Evolutionary conservation across 768 basidiomycete species (phyloP), one percentile per base, ranked within the genome.

Genomic region (Xerocomus spinulosus): DNA sequence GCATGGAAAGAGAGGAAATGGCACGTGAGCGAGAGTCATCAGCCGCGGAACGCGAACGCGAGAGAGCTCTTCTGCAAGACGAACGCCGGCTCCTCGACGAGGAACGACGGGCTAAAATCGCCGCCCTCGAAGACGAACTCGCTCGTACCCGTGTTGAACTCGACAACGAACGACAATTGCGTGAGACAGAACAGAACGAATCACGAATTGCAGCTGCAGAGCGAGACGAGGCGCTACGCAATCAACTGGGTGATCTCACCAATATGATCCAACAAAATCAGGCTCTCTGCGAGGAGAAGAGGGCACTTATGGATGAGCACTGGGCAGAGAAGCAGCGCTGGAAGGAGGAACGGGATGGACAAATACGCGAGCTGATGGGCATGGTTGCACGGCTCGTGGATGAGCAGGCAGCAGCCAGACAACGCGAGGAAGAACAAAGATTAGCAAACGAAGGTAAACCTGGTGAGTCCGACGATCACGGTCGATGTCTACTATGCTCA

Each of bases 241-340:
- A 63, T 32, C 87, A 89, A 54, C 64, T 92, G 13, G 68, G 62
- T 5, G 87, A 91, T 50, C 78, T 92, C 53, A 83, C 88, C 1
- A 83, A 84, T 52, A 61, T 88, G 44, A 71, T 91, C 13, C 80
- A 85, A 47, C 81, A 83, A 48, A 83, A 87, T 47, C 72, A 78
- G 2, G 77, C 81, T 28, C 72, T 76, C 41, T 74, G 76, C 29
- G 76, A 79, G 25, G 68, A 73, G 54, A 86, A 89, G 70, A 82
- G 73, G 48, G 73, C 74, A 12, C 48, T 77, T 15, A 73, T 75
- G 69, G 84, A 90, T 14, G 69, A 78, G 33, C 77, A 82, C 28
- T 87, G 78, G 73, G 71, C 70, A 8, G 80, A 81, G 52, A 89
- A 89, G 63, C 67, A 76, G 56, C 67, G 56, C 12, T 71, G 86